Evolutionary conservation across 768 basidiomycete species (phyloP).

Genomic region (Melanogaster broomeanus): DNA sequence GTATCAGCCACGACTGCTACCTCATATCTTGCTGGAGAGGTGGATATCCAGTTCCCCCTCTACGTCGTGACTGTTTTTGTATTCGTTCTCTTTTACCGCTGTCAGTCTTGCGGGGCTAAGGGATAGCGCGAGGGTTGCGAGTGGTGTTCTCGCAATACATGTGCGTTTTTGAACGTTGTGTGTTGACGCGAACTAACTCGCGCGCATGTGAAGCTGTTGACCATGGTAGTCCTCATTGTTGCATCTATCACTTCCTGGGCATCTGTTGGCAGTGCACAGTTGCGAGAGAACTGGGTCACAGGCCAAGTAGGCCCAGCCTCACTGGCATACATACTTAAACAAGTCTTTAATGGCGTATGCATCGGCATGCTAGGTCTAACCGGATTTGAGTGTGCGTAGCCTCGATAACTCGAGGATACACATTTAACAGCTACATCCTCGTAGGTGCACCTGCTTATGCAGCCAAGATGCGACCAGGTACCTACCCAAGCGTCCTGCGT

Average conservation of each 20-base stretch:
- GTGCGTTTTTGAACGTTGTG: conserved; percentile 35
- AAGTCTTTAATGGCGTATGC: conserved; percentile 68
- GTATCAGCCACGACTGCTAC: conserved; percentile 76
- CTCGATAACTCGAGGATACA: background rate
- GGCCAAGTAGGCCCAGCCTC: conserved; percentile 34
- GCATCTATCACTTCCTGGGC: conserved; percentile 54
- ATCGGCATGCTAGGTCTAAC: conserved; percentile 73
- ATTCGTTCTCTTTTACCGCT: conserved; percentile 50
- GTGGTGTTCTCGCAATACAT: conserved; percentile 59
- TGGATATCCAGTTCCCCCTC: conserved; percentile 54
- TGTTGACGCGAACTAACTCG: background rate
- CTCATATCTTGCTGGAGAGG: conserved; percentile 66
- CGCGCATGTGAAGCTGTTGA: conserved; percentile 40
- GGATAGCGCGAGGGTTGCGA: conserved; percentile 63
- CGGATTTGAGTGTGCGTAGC: conserved; percentile 59
- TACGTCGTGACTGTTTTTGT: conserved; percentile 56
- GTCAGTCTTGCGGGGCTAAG: conserved; percentile 59
- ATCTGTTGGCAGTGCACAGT: conserved; percentile 44
- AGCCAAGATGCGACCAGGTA: conserved; percentile 55
- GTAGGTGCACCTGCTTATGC: conserved; percentile 65
- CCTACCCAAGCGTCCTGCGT: conserved; percentile 60
- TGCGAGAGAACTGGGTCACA: conserved; percentile 56
- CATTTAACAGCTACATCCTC: background rate
- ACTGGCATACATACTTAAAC: conserved; percentile 35
- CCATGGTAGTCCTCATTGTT: conserved; percentile 58